These are phyloP conservation scores for Truncatella angustata DNA, from an alignment of 2,329 filamentous ascomycete species.

Conservation along the genomic window DNA sequence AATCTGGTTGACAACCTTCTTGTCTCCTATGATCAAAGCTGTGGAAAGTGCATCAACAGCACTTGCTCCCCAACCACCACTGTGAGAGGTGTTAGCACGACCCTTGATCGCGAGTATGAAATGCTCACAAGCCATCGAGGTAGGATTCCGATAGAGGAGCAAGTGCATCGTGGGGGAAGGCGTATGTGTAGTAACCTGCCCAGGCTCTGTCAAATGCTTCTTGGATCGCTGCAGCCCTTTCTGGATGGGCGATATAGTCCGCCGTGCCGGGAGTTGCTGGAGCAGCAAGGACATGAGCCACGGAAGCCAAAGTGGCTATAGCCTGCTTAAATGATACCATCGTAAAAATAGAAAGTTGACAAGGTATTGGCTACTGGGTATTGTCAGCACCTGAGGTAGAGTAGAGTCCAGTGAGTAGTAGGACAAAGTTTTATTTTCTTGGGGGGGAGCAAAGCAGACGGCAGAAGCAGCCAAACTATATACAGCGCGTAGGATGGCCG, in stretches of 20 bases:
- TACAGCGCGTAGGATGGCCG: too few species aligned
- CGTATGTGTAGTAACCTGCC: conserved; percentile 70
- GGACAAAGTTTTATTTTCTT: too few species aligned
- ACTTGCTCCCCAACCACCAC: conserved; percentile 82
- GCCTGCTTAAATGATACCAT: conserved; percentile 11
- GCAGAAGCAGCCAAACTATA: too few species aligned
- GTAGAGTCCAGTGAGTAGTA: too few species aligned
- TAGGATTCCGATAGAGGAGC: conserved; percentile 64
- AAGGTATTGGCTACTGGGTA: too few species aligned
- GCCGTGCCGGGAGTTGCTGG: not conserved
- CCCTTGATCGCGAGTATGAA: not conserved
- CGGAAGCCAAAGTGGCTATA: conserved; percentile 4
- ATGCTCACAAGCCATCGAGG: conserved; percentile 65
- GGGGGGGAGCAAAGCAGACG: too few species aligned
- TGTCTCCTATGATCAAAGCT: conserved; percentile 72
- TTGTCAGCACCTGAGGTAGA: too few species aligned
- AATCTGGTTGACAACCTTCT: conserved; percentile 67
- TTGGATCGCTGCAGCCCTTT: conserved; percentile 59
- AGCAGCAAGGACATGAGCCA: not conserved
- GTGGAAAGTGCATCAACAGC: conserved; percentile 80
- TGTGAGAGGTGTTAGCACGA: conserved; percentile 32
- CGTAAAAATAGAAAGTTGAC: too few species aligned
- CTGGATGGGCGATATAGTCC: conserved; percentile 30
- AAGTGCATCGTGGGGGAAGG: conserved; percentile 76
- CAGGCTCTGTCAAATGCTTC: conserved; percentile 69